Base-by-base conservation (phyloP, 768 basidiomycete species). In the Clavulina sp. region DNA sequence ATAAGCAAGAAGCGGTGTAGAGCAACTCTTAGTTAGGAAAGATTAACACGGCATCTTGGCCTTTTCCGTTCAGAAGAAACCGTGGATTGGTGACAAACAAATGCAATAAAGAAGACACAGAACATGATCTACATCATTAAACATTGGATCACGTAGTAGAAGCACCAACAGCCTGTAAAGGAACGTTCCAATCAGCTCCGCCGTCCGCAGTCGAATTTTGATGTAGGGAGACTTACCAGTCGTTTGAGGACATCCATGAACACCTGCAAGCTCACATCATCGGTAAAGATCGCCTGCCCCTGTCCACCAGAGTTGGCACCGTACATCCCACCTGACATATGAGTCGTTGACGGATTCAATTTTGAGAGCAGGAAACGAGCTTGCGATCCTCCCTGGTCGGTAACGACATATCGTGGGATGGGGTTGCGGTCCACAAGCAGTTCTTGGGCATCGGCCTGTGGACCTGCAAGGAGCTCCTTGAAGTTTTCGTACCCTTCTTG, bases 401-500 rank as follows among this genome's bases (percentile, higher is more conserved):
- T 92, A 30, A 95, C 89, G 58, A 99, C 87, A 66, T 97, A 99
- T 28, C 95, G 83, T 1, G 95, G 95, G 58, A 99, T 88, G 1
- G 95, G 95, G 73, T 85, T 88, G 34, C 95, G 82, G 63, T 99
- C 95, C 18, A 81, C 80, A 23, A 99, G 79, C 24, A 99, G 76
- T 56, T 99, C 95, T 70, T 87, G 86, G 30, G 95, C 95, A 65
- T 97, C 95, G 19, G 71, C 75, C 34, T 84, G 76, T 3, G 95
- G 95, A 2, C 76, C 67, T 60, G 88, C 84, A 16, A 97, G 73
- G 43, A 97, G 70, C 62, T 93, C 89, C 60, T 91, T 92, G 69
- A 99, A 85, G 67, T 99, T 97, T 66, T 97, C 95, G 60, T 97
- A 95, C 32, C 89, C 92, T 64, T 96, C 92, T 67, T 96, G 93